Evolutionary conservation across 768 basidiomycete genomes (phyloP).

Genomic region (Boletus edulis): DNA sequence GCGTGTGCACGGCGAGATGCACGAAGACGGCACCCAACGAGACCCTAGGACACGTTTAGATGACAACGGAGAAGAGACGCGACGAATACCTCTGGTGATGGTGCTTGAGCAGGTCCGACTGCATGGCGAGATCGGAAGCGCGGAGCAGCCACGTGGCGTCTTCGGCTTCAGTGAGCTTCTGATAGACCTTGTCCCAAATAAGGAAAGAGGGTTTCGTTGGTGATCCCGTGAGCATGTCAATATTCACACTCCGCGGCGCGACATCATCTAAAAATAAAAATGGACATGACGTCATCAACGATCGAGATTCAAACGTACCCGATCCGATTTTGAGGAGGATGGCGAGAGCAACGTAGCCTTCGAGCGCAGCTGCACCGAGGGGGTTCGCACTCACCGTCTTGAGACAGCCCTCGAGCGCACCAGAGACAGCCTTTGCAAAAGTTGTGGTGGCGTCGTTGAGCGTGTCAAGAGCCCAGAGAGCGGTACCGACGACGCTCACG

Average conservation of each 20-base stretch:
- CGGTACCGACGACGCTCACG: constrained; percentile 57
- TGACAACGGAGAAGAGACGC: not conserved
- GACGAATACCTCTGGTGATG: constrained; percentile 45
- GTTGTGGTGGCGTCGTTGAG: constrained; percentile 42
- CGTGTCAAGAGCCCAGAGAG: constrained; percentile 48
- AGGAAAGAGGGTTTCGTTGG: constrained; percentile 80
- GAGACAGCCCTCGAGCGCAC: constrained; percentile 66
- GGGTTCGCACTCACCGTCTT: constrained; percentile 65
- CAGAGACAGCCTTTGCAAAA: constrained; percentile 55
- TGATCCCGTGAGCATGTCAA: constrained; percentile 46
- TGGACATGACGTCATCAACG: not conserved
- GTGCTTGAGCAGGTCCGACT: constrained; percentile 48
- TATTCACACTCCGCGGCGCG: constrained; percentile 45
- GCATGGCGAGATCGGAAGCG: constrained; percentile 51
- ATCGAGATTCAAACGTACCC: constrained; percentile 21
- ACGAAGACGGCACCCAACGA: constrained; percentile 67
- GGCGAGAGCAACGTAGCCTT: constrained; percentile 79
- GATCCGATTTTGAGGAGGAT: constrained; percentile 45
- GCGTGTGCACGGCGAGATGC: constrained; percentile 62
- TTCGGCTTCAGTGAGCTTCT: constrained; percentile 56
- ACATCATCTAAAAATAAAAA: constrained; percentile 37
- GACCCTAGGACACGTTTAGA: constrained; percentile 36
- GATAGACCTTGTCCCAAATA: constrained; percentile 84
- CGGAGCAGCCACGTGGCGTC: constrained; percentile 80
- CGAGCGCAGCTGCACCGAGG: constrained; percentile 65